These are phyloP conservation scores for Cordyceps farinosa DNA, from an alignment of 2,329 filamentous ascomycete species.

Conservation along the genomic window DNA sequence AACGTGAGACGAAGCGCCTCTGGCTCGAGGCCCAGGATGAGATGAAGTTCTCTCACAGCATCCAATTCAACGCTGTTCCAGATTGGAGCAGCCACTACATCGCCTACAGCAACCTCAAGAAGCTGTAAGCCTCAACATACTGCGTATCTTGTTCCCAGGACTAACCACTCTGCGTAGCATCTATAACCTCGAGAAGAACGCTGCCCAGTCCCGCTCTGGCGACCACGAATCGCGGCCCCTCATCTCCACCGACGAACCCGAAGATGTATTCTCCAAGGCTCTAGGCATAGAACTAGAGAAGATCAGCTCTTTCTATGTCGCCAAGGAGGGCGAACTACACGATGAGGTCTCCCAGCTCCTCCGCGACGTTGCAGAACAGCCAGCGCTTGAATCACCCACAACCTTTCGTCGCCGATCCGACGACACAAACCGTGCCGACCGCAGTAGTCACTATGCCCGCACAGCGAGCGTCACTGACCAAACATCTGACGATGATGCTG, in stretches of 20 bases:
- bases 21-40: constrained; percentile 72
- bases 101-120: constrained; percentile 97
- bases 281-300: constrained; percentile 91
- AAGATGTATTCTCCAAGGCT: constrained; percentile 74
- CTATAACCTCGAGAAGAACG: constrained; percentile 86
- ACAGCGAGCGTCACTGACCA: constrained; percentile 39
- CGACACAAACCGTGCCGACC: constrained; percentile 23
- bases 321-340: constrained; percentile 85
- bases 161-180: constrained; percentile 55
- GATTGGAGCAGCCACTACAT: constrained; percentile 99
- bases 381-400: constrained; percentile 44
- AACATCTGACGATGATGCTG: constrained; percentile 53
- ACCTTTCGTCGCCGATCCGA: constrained; percentile 33
- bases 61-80: constrained; percentile 99
- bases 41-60: constrained; percentile 99
- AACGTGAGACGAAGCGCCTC: constrained; percentile 60
- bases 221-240: constrained; percentile 86
- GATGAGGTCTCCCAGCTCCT: constrained; percentile 76
- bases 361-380: constrained; percentile 66
- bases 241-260: constrained; percentile 69
- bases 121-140: constrained; percentile 61
- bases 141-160: background rate
- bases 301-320: constrained; percentile 82
- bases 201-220: constrained; percentile 58
- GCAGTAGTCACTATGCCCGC: constrained; percentile 24